Conservation (phyloP, 129 eudicot species). For the Centrapalus pauciflorus region DNA sequence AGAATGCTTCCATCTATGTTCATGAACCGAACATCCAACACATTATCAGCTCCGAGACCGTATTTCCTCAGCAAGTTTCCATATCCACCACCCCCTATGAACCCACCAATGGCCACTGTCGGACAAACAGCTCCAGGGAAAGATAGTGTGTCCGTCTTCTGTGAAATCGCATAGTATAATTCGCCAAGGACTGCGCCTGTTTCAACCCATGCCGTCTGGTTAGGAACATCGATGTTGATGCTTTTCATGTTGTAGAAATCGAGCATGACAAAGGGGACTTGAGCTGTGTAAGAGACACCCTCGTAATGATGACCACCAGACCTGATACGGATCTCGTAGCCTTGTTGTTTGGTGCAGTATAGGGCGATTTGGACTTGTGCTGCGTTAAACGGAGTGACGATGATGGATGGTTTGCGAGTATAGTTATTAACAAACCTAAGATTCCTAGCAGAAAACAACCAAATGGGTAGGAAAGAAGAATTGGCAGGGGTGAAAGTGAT, state of each 20-base stretch:
- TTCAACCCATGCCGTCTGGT: slow-evolving; percentile 1
- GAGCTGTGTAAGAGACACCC: not conserved
- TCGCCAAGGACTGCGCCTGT: slow-evolving; percentile 7
- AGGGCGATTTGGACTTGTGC: not conserved
- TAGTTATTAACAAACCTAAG: not conserved
- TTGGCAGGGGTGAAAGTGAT: slow-evolving; percentile 2
- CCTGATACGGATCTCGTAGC: slow-evolving; percentile 7
- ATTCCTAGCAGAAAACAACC: not conserved
- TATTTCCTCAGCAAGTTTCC: slow-evolving; percentile 6
- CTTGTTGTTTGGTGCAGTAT: not conserved
- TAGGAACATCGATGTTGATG: not conserved
- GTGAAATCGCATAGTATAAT: not conserved
- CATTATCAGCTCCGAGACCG: not conserved
- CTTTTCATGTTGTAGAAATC: not conserved
- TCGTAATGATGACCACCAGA: not conserved
- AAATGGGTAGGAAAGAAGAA: not conserved
- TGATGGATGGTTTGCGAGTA: not conserved
- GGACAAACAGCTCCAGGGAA: not conserved
- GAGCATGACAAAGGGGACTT: slow-evolving; percentile 12
- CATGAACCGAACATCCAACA: slow-evolving; percentile 4
- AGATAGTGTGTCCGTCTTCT: not conserved
- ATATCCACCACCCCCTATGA: not conserved
- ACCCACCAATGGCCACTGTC: not conserved
- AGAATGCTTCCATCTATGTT: not conserved
- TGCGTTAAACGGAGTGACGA: not conserved